Evolutionary conservation across 495 filamentous ascomycete species (phyloP).

Genomic region (Hapsidospora chrysogenum): DNA sequence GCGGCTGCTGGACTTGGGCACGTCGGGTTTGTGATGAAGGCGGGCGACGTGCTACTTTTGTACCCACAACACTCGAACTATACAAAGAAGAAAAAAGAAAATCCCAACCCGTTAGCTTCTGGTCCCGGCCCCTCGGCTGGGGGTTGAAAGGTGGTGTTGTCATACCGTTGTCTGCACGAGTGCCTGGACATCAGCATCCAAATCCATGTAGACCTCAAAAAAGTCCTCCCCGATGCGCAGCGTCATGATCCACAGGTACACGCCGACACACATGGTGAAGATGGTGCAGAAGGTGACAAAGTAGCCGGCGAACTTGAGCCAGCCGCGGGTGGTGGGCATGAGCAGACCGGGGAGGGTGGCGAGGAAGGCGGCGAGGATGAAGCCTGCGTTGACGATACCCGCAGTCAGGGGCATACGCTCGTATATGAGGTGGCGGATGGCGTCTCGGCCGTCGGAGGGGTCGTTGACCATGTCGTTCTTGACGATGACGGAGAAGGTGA

Average conservation of each 20-base stretch:
- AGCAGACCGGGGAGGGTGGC: constrained; percentile 43
- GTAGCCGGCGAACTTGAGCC: constrained; percentile 43
- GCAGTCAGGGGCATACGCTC: constrained; percentile 42
- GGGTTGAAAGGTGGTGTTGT: too few species aligned
- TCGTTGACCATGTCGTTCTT: constrained; percentile 29
- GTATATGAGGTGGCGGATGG: constrained; percentile 47
- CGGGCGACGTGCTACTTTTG: constrained; percentile 44
- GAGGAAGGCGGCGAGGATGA: constrained; percentile 39
- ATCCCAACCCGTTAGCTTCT: too few species aligned
- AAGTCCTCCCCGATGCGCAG: constrained; percentile 43
- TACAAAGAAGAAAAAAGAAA: too few species aligned
- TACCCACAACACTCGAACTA: constrained; percentile 67
- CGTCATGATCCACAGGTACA: constrained; percentile 54
- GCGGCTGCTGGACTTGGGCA: constrained; percentile 48
- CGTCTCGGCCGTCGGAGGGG: constrained; percentile 31
- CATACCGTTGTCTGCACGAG: constrained; percentile 53
- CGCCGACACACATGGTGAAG: constrained; percentile 47
- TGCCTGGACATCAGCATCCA: constrained; percentile 33
- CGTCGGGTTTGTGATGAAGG: constrained; percentile 40
- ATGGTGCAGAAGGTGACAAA: constrained; percentile 40
- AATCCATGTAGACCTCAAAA: constrained; percentile 33
- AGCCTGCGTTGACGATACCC: constrained; percentile 46
- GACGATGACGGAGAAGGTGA: constrained; percentile 44
- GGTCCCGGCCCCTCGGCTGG: too few species aligned
- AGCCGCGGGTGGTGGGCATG: constrained; percentile 30